Base-by-base conservation (phyloP, 441 rosid genomes). In the Gossypium schwendimanii region DNA sequence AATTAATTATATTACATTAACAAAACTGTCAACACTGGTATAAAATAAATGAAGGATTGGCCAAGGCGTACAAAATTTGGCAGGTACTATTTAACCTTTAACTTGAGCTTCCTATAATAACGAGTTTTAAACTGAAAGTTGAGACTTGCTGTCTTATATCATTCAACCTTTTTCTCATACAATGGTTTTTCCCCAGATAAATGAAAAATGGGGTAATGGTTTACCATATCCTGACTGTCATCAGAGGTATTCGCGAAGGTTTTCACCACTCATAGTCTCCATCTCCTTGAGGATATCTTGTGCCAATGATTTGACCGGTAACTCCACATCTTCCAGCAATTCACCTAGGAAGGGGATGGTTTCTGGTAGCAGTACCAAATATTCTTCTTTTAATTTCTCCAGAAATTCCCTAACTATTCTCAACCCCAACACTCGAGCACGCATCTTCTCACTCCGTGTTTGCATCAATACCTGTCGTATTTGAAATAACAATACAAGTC, bases 221-320 rank as follows among this genome's bases (percentile, higher is more conserved):
- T 41, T n/a, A 14, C 18, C 55, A 17, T 15, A 15, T 7, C 23
- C 58, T 6, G 58, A 8, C 21, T 6, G 23, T 18, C 55, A 75
- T 87, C 81, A 93, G 44, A 96, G 92, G 74, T 93, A 88, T 69
- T 91, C 85, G 6, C 76, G 45, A 47, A 96, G 87, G 82, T 82
- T 85, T 85, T 96, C 99, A 5, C 98, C 99, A 20, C 98, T 88
- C 90, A 91, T 80, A 15, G 83, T 82, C 82, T 96, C 98, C 98
- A 96, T 86, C 73, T 93, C 97, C 81, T 84, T 91, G 68, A 93
- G 73, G 67, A 93, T 81, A 71, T 91, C 99, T 73, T 91, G 99
- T 2, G 97, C 91, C 72, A 91, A 83, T 7, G 91, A 85, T 75
- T 85, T 96, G 33, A 91, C 99, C 20, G 98, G 84, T 1, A 86